Evolutionary conservation across 176 grass and related monocot genomes (phyloP), one percentile per base, ranked within the genome.

Genomic region (Rhynchospora breviuscula): DNA sequence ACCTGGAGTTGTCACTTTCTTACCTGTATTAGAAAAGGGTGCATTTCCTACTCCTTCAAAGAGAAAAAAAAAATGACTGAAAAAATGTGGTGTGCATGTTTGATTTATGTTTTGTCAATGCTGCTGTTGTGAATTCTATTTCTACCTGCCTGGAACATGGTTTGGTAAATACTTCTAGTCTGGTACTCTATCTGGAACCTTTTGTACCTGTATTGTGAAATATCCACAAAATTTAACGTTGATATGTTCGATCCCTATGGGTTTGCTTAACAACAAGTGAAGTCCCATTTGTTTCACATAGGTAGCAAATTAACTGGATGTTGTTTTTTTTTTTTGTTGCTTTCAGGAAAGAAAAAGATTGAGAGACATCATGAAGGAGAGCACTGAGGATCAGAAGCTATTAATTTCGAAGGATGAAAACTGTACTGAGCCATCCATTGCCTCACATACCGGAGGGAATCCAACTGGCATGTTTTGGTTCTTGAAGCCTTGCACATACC

Each of bases 391-490:
- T 71, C 81, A 75, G 82, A 88, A 82, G 85, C 86, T 91, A 78
- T 81, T 89, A 46, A 59, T 90, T 59, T 56, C 61, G 6, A 89
- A 93, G 88, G 91, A 92, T 35, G 86, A 93, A 81, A 92, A 78
- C 29, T 84, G 84, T 69, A 83, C 35, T 49, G 81, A 17, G 43
- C 23, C 45, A 57, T 54, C 86, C 62, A 85, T 59, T 73, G 65
- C 66, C 80, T 78, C 76, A 77, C 89, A 93, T 72, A 78, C 71
- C 72, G 97, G 91, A 89, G 85, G 83, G 46, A 86, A 85, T 84
- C 81, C 97, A 72, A 84, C 86, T 81, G 86, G 92, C 83, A 86
- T 99, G 86, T 92, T 95, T 88, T 99, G 96, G 96, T 93, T 99
- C 85, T 87, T 99, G 83, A 99, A 99, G 88, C 96, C 96, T 57